Evolutionary conservation across 2,329 filamentous ascomycete species (phyloP), one percentile per base, ranked within the genome.

Genomic region (Arthrobotrys iridis): DNA sequence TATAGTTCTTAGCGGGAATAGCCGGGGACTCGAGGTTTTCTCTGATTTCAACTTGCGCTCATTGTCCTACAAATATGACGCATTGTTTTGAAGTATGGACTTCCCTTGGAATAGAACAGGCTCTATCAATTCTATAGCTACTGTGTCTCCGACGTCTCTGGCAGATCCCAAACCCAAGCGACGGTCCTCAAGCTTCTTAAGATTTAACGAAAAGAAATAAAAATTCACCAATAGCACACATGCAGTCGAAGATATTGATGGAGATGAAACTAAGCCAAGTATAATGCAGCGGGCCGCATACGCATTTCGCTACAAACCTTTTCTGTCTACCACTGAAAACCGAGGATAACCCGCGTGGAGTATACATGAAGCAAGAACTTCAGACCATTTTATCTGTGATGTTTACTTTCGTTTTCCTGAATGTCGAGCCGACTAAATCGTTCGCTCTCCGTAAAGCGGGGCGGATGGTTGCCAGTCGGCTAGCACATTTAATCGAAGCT

Each of bases 321-420:
- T 87, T 87, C 78, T 84, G 83, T n/a, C 80, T 88, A 1, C 86
- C 86, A 0, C 80, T 88, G 77, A 87, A 87, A 81, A 86, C 85
- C 3, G 83, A 84, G 50, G 83, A 85, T 58, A 83, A 83, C 71
- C 83, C 86, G 0, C 80, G 81, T 11, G 86, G 86, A 1, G 80
- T 87, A 40, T 88, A 87, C 81, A 85, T 85, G 2, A 86, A 88
- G 78, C 83, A 87, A 37, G 86, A 88, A 79, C 80, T 88, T 59
- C 88, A 87, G 80, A 84, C 84, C 80, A 86, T 89, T 0, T 85
- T 93, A 18, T 85, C 89, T 0, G 85, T 88, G 7, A 86, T 93
- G 55, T 92, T 89, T 80, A 85, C 86, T 13, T 85, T 86, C 80
- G 85, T 92, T 76, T 90, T 91, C 84, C 85, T 88, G 79, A 87